Conservation (phyloP, 257 asterid species). For the Solanum pimpinellifolium region DNA sequence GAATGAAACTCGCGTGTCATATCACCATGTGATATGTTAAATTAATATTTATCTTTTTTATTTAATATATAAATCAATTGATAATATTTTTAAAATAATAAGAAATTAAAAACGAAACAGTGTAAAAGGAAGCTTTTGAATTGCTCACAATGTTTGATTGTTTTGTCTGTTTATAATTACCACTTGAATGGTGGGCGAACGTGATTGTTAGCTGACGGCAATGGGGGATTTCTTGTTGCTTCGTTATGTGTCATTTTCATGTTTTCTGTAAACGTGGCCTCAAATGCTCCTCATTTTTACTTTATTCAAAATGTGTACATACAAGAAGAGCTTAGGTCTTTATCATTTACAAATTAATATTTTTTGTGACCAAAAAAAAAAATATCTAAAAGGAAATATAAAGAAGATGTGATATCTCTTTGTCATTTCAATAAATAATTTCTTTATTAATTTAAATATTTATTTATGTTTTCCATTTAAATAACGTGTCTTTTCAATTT, state of each 20-base stretch:
- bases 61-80: too few species aligned
- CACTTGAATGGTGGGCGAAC: background rate
- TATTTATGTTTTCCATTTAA: too few species aligned
- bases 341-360: background rate
- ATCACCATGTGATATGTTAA: fast-evolving
- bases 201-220: background rate
- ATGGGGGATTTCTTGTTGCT: background rate
- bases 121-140: background rate
- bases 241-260: background rate
- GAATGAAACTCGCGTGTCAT: too few species aligned
- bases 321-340: background rate
- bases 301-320: background rate
- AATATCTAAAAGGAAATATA: too few species aligned
- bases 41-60: too few species aligned
- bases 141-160: background rate
- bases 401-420: too few species aligned
- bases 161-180: background rate
- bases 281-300: background rate
- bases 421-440: too few species aligned
- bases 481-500: too few species aligned
- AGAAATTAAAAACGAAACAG: too few species aligned
- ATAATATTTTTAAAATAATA: too few species aligned
- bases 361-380: background rate
- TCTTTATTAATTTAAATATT: too few species aligned
- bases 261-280: background rate